These are phyloP conservation scores for Chaetomium strumarium DNA, from an alignment of 2,329 filamentous ascomycete species.

Conservation along the genomic window DNA sequence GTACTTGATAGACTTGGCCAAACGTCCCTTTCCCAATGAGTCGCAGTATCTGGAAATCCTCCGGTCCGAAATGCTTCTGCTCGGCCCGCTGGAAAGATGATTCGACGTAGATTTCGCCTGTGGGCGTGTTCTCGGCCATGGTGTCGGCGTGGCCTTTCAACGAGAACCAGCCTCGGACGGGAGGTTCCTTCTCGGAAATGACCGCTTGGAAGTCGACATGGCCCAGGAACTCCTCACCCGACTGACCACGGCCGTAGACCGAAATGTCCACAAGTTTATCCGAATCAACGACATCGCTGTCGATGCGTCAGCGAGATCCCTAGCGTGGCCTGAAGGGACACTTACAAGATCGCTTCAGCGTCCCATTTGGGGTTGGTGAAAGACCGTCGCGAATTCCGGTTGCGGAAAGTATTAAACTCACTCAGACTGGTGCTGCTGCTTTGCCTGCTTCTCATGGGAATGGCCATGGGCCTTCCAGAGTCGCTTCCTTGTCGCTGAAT, in stretches of 20 bases:
- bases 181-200: conserved; percentile 59
- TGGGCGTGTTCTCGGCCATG: conserved; percentile 62
- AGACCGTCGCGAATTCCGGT: conserved; percentile 50
- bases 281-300: conserved; percentile 85
- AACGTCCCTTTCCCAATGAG: conserved; percentile 98
- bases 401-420: conserved; percentile 56
- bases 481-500: conserved; percentile 69
- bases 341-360: conserved; percentile 91
- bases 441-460: conserved; percentile 93
- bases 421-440: conserved; percentile 87
- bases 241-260: conserved; percentile 76
- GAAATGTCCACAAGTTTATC: conserved; percentile 89
- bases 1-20: conserved; percentile 95
- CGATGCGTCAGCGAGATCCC: conserved; percentile 9
- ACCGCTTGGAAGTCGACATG: conserved; percentile 75
- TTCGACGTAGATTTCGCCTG: conserved; percentile 85
- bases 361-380: conserved; percentile 91
- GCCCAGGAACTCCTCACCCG: conserved; percentile 84
- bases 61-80: conserved; percentile 86
- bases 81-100: conserved; percentile 81
- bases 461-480: conserved; percentile 79
- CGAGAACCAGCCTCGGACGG: conserved; percentile 78
- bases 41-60: conserved; percentile 92
- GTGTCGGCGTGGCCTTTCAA: conserved; percentile 71
- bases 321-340: conserved; percentile 21